A percentile compares a stretch with the other conserved stretches of the same genome.
Conservation (phyloP, 2,329 filamentous ascomycete genomes). For the Seiridium cupressi region DNA sequence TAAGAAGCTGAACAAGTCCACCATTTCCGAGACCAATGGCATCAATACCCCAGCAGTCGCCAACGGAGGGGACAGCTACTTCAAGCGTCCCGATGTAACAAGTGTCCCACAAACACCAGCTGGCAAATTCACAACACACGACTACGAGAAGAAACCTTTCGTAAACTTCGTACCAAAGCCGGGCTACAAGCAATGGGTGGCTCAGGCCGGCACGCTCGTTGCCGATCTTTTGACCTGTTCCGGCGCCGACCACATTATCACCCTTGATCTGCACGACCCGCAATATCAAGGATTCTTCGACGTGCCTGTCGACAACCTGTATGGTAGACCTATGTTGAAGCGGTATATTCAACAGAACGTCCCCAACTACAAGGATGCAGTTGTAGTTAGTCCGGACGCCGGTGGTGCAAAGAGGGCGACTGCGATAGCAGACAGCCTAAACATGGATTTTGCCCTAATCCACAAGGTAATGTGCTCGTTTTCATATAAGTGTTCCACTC, state of each 20-base stretch:
- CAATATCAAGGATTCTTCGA: slow-evolving; percentile 99
- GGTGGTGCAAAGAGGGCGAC: slow-evolving; percentile 96
- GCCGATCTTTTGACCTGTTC: slow-evolving; percentile 94
- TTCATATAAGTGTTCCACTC: slow-evolving; percentile 26
- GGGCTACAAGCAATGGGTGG: slow-evolving; percentile 98
- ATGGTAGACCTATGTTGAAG: slow-evolving; percentile 74
- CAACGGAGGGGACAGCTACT: slow-evolving; percentile 8
- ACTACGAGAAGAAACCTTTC: slow-evolving; percentile 58
- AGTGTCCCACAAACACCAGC: background rate
- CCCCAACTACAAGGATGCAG: slow-evolving; percentile 77
- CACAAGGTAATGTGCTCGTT: slow-evolving; percentile 72
- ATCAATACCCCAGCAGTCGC: slow-evolving; percentile 16
- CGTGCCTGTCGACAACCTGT: slow-evolving; percentile 96
- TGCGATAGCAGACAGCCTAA: slow-evolving; percentile 87
- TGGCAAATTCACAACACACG: slow-evolving; percentile 58
- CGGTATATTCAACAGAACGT: slow-evolving; percentile 77
- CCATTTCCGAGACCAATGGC: slow-evolving; percentile 10
- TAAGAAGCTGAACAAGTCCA: slow-evolving; percentile 6
- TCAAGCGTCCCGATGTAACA: slow-evolving; percentile 6
- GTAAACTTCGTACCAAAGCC: slow-evolving; percentile 75
- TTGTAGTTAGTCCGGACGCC: slow-evolving; percentile 94
- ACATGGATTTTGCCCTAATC: slow-evolving; percentile 95
- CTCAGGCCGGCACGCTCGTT: slow-evolving; percentile 91
- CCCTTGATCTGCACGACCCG: slow-evolving; percentile 93
- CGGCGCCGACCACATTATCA: slow-evolving; percentile 94